Evolutionary conservation across 2,329 filamentous ascomycete species (phyloP).

Genomic region (Lachnellula cervina): DNA sequence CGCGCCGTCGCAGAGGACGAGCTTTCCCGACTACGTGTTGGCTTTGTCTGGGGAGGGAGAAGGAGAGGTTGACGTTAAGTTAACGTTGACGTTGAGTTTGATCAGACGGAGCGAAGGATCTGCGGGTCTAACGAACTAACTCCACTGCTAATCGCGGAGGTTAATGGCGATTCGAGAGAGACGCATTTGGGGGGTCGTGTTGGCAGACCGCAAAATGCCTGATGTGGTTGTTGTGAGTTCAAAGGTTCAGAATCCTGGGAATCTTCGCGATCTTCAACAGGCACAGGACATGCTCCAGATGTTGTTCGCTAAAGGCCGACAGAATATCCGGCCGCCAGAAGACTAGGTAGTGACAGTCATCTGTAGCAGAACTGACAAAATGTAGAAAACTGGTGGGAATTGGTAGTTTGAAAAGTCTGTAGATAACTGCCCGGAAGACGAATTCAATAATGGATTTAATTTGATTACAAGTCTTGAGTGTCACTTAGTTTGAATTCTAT

Average conservation of each 20-base stretch:
- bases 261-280: conserved; percentile 21
- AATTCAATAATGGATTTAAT: background rate
- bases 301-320: conserved; percentile 7
- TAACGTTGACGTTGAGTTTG: conserved; percentile 1
- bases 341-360: too few relatives aligned
- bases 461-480: background rate
- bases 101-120: conserved; percentile 9
- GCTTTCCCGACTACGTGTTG: conserved; percentile 3
- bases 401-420: background rate
- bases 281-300: too few relatives aligned
- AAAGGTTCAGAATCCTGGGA: conserved; percentile 15
- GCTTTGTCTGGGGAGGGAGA: background rate
- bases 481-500: background rate
- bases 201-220: conserved; percentile 10
- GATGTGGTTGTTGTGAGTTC: conserved; percentile 13
- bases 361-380: too few relatives aligned
- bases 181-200: conserved; percentile 20
- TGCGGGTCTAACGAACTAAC: conserved; percentile 3
- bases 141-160: conserved; percentile 18
- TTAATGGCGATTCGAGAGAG: conserved; percentile 3
- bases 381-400: background rate
- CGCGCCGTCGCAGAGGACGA: conserved; percentile 3
- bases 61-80: background rate
- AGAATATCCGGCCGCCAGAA: background rate
- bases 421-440: background rate